Evolutionary conservation across 2,329 filamentous ascomycete genomes (phyloP), one percentile per base, ranked within the genome.

Genomic region (Coniella vitis): DNA sequence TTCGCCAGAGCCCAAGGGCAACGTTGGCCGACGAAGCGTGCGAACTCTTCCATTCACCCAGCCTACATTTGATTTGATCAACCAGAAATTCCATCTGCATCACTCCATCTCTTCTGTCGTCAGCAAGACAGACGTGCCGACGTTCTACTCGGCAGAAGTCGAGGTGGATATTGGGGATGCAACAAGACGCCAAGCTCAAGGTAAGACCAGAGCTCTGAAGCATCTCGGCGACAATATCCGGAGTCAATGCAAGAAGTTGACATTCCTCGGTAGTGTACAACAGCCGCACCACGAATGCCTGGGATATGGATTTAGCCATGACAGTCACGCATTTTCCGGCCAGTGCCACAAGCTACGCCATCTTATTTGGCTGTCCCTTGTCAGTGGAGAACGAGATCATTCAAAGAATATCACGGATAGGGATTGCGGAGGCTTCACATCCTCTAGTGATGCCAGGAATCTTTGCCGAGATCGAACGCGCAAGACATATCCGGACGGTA

Each of bases 391-490:
- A 47, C 3, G 48, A 55, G 2, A 48, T 62, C 7, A 43, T 57
- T 5, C 52, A 35, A 8, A 50, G 58, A 0, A 22, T 62, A 8
- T 34, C 10, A 3, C 22, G 32, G 1, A 43, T 48, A 1, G 34
- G 19, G 19, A 20, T 21, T 1, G 31, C 38, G 14, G 56, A 56
- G 4, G 51, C 49, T 0, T 40, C 43, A 0, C 57, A 65, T 34
- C 63, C 63, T 1, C 38, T 66, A 2, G 38, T 65, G 0, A 7
- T 64, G 5, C 57, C 58, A 1, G 61, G 60, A 1, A 63, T 66
- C 2, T 56, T 66, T 7, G 58, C 57, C 3, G 63, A 66, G 43
- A 47, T 65, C 1, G 62, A 66, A 42, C 52, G 61, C 5, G 39
- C 29, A 1, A 52, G 61, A n/a, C 58, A 63, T 32, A 41, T 58